Conservation (phyloP, 495 filamentous ascomycete genomes). For the Copromyces sp. region DNA sequence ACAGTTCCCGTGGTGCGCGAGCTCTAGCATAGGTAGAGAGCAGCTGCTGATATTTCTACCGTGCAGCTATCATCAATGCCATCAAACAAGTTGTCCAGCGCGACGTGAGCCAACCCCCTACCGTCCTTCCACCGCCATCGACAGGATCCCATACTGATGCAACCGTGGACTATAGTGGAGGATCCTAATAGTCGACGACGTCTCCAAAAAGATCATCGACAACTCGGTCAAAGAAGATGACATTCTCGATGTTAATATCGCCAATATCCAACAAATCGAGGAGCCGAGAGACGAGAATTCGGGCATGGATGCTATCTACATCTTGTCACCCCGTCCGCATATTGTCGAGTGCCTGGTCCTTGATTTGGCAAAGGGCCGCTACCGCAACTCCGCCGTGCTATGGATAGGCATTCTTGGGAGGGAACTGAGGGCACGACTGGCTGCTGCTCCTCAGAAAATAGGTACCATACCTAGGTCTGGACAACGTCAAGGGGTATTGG, state of each 20-base stretch:
- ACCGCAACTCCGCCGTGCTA: conserved; percentile 62
- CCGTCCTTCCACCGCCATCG: background rate
- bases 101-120: conserved; percentile 35
- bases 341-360: conserved; percentile 89
- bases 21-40: background rate
- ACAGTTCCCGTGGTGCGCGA: background rate
- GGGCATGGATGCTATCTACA: conserved; percentile 87
- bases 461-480: conserved; percentile 15
- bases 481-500: background rate
- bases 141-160: conserved; percentile 5
- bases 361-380: conserved; percentile 75
- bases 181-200: conserved; percentile 78
- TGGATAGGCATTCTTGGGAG: conserved; percentile 57
- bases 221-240: conserved; percentile 88
- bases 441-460: conserved; percentile 59
- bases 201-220: conserved; percentile 69
- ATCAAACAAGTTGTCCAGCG: conserved; percentile 45
- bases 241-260: conserved; percentile 88
- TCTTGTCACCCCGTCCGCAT: conserved; percentile 73
- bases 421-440: conserved; percentile 32
- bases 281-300: conserved; percentile 66
- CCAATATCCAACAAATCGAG: conserved; percentile 89
- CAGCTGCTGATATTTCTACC: background rate
- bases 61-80: conserved; percentile 35
- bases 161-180: conserved; percentile 61